phyloP scores from a whole-genome alignment of 2,329 filamentous ascomycete genomes.

The Plenodomus lindquistii region DNA sequence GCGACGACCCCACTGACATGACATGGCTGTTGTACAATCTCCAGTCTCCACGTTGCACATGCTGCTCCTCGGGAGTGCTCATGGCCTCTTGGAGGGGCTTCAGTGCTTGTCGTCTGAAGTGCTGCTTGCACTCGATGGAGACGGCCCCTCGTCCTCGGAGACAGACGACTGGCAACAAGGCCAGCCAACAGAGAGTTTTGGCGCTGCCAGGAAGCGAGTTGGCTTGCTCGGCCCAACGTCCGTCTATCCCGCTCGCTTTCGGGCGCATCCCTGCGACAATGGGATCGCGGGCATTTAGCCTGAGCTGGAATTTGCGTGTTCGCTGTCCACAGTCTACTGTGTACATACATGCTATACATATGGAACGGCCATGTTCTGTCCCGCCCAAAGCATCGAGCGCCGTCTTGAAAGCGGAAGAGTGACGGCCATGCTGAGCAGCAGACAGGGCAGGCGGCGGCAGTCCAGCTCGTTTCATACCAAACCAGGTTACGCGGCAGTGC shows the following conservation, averaged over 20 bases:
- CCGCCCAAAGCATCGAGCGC: conserved; percentile 34
- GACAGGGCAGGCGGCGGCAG: conserved; percentile 29
- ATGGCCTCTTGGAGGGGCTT: not conserved
- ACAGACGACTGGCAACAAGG: conserved; percentile 6
- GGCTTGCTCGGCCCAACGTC: conserved; percentile 41
- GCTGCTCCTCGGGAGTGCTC: conserved; percentile 19
- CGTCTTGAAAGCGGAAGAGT: conserved; percentile 33
- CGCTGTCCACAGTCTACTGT: conserved; percentile 12
- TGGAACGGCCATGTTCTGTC: conserved; percentile 22
- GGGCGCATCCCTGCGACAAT: conserved; percentile 32
- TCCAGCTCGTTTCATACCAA: conserved; percentile 34
- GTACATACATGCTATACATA: no score
- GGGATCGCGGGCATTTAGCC: conserved; percentile 41
- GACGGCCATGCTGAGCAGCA: conserved; percentile 20
- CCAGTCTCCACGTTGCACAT: conserved; percentile 46
- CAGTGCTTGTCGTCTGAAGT: conserved; percentile 3
- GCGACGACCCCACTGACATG: conserved; percentile 34
- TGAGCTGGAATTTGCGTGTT: conserved; percentile 32
- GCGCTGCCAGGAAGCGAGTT: conserved; percentile 14
- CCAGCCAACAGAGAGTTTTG: not conserved
- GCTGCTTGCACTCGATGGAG: no score
- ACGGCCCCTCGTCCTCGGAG: no score
- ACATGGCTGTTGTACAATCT: conserved; percentile 41
- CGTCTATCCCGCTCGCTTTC: conserved; percentile 39
- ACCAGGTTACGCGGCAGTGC: conserved; percentile 24